Evolutionary conservation across 2,329 filamentous ascomycete genomes (phyloP).

Genomic region (Claviceps paspali): DNA sequence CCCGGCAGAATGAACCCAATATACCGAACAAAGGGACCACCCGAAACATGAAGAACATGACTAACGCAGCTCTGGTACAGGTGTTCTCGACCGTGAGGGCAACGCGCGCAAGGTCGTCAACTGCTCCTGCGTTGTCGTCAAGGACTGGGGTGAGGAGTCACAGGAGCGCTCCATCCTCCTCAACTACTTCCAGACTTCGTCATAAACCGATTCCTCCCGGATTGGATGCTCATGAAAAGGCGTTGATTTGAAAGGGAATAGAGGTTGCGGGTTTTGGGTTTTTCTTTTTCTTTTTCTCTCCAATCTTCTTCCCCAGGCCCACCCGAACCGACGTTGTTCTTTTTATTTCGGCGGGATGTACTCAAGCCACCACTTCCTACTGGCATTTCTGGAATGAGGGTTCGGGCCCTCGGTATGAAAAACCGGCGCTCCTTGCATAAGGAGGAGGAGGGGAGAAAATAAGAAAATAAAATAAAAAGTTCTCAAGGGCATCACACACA

Average conservation of each 20-base stretch:
- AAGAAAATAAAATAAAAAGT: conserved; percentile 22
- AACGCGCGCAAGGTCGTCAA: conserved; percentile 99
- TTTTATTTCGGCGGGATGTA: conserved; percentile 26
- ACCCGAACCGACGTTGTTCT: conserved; percentile 21
- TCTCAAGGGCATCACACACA: neutral
- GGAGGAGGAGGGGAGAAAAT: conserved; percentile 13
- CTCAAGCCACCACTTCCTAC: conserved; percentile 30
- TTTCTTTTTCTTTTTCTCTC: too few species aligned
- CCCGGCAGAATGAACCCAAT: too few species aligned
- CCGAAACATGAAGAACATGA: neutral
- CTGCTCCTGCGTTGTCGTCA: conserved; percentile 99
- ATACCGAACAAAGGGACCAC: too few species aligned
- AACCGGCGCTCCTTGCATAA: conserved; percentile 18
- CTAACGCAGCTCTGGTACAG: conserved; percentile 34
- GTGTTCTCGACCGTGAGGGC: conserved; percentile 96
- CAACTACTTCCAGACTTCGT: conserved; percentile 98
- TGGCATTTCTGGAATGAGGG: conserved; percentile 28
- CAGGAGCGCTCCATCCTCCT: conserved; percentile 98
- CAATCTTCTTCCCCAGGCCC: conserved; percentile 14
- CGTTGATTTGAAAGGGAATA: conserved; percentile 23
- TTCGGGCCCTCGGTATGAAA: conserved; percentile 16
- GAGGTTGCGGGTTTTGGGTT: conserved; percentile 21
- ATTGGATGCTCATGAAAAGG: conserved; percentile 11
- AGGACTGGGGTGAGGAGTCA: conserved; percentile 99
- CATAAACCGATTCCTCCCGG: conserved; percentile 39